Percentiles rank a stretch among this genome's conserved stretches.
phyloP scores from a whole-genome alignment of 768 basidiomycete species.

The Mycena amicta region DNA sequence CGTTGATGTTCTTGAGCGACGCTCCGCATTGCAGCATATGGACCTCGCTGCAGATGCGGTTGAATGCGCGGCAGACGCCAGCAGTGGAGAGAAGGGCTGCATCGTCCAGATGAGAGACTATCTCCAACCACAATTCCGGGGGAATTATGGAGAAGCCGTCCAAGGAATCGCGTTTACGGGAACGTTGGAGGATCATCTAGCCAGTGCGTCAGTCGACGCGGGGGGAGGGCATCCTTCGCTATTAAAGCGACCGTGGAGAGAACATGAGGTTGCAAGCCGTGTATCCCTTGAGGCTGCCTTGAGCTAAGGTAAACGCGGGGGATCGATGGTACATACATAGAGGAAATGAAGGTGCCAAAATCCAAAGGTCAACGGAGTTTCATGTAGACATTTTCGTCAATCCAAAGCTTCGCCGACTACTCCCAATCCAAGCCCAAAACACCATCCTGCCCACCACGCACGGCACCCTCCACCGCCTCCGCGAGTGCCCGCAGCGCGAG shows the following conservation, averaged over 20 bases:
- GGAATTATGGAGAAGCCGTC: neutral
- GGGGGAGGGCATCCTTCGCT: no score
- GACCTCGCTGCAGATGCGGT: neutral
- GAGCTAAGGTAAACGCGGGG: no score
- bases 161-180: neutral
- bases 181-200: neutral
- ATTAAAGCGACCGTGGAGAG: no score
- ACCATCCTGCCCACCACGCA: constrained; percentile 54
- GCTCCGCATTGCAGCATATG: neutral
- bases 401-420: no score
- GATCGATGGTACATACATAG: no score
- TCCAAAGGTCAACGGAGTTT: no score
- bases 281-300: no score
- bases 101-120: neutral
- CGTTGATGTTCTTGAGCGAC: neutral
- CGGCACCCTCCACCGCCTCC: constrained; percentile 67
- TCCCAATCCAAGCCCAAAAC: constrained; percentile 71
- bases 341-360: no score
- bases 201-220: no score
- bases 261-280: no score
- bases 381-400: no score
- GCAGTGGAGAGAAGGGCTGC: neutral
- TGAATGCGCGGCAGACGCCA: neutral
- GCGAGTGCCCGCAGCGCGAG: constrained; percentile 59
- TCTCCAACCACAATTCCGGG: neutral